These are phyloP conservation scores for Ambrosia hybrid DNA, from an alignment of 140 eudicot genomes.

Conservation along the genomic window DNA sequence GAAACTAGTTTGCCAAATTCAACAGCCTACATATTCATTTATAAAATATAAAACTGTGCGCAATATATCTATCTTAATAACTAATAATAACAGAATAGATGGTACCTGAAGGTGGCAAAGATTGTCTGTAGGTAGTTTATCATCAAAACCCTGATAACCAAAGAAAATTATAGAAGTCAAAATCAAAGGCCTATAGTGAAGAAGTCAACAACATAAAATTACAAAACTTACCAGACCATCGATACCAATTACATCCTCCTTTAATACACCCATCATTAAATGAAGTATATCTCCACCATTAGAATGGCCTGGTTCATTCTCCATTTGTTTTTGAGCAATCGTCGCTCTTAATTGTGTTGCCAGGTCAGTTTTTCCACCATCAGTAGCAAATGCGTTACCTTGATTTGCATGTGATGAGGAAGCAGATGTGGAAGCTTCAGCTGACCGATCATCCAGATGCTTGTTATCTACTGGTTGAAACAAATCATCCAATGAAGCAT, in stretches of 20 bases:
- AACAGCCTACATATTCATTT: slow-evolving; percentile 61
- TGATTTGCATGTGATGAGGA: slow-evolving; percentile 59
- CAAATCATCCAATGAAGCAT: slow-evolving; percentile 93
- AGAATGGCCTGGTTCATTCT: slow-evolving; percentile 66
- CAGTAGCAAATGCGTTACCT: slow-evolving; percentile 38
- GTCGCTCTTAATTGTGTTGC: slow-evolving; percentile 90
- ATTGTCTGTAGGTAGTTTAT: slow-evolving; percentile 85
- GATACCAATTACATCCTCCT: slow-evolving; percentile 80
- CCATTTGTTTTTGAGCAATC: slow-evolving; percentile 94
- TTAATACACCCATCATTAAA: slow-evolving; percentile 78
- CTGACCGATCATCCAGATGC: slow-evolving; percentile 44
- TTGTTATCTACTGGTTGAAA: slow-evolving; percentile 66
- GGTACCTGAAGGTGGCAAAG: slow-evolving; percentile 83
- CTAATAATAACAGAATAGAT: slow-evolving; percentile 1
- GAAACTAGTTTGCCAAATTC: slow-evolving; percentile 85
- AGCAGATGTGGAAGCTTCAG: slow-evolving; percentile 79
- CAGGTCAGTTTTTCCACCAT: slow-evolving; percentile 63
- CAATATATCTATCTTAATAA: neutral
- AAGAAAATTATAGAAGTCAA: slow-evolving; percentile 15
- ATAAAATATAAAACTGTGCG: slow-evolving; percentile 11
- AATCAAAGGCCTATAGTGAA: slow-evolving; percentile 10
- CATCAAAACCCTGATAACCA: slow-evolving; percentile 78
- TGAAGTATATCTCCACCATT: slow-evolving; percentile 83
- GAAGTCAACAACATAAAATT: slow-evolving; percentile 18
- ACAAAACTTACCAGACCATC: slow-evolving; percentile 70